A percentile compares a stretch with the other conserved stretches of the same genome.
These are phyloP conservation scores for Adansonia gregorii DNA, from an alignment of 441 rosid genomes.

Conservation along the genomic window DNA sequence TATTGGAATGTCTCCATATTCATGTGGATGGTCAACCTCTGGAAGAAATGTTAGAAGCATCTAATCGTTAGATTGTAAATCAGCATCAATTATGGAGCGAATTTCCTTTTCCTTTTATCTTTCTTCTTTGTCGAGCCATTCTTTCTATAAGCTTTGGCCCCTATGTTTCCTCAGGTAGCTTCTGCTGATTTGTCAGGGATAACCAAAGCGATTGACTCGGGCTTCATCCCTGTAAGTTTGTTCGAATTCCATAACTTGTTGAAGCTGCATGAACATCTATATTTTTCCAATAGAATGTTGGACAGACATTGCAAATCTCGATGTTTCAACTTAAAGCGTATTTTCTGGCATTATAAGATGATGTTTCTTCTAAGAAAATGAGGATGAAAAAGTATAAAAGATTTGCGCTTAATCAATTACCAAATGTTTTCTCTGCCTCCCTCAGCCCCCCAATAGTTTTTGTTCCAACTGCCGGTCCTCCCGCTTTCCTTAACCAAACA, in stretches of 20 bases:
- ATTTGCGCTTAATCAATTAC: not conserved
- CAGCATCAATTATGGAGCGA: not conserved
- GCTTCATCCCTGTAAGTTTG: slow-evolving; percentile 85
- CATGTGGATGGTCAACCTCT: slow-evolving; percentile 88
- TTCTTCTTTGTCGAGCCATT: not conserved
- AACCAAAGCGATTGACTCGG: slow-evolving; percentile 68
- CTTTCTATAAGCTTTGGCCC: slow-evolving; percentile 27
- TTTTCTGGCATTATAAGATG: not conserved
- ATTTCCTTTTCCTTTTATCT: not conserved
- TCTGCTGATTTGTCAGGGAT: slow-evolving; percentile 71
- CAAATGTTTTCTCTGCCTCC: not conserved
- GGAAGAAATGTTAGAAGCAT: slow-evolving; percentile 67
- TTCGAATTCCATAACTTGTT: not conserved
- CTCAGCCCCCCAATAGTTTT: too few species aligned
- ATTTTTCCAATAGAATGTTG: not conserved
- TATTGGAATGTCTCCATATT: slow-evolving; percentile 83
- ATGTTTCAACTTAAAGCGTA: not conserved
- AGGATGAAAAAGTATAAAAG: not conserved
- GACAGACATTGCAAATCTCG: not conserved
- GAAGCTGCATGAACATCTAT: not conserved
- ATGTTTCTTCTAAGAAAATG: not conserved
- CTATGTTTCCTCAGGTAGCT: slow-evolving; percentile 51
- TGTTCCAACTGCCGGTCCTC: too few species aligned
- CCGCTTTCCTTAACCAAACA: too few species aligned
- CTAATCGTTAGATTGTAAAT: slow-evolving; percentile 21